Evolutionary conservation across 1,139 yeast species (phyloP).

Genomic region (Magnusiomyces clavatus): DNA sequence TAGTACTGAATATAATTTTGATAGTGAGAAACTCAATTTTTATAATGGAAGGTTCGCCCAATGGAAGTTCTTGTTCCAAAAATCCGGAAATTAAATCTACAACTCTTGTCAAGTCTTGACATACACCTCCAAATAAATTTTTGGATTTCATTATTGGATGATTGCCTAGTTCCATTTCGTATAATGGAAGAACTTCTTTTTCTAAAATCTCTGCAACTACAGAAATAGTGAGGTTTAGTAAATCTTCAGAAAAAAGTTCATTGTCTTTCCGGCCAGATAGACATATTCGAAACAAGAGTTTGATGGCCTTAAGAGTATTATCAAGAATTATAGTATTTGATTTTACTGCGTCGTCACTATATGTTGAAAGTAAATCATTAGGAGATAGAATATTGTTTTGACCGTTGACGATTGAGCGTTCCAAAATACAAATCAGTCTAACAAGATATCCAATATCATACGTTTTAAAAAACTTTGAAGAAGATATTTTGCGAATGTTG

Average conservation of each 20-base stretch:
- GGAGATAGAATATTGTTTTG: constrained; percentile 14
- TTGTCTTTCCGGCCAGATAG: constrained; percentile 38
- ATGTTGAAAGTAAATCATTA: constrained; percentile 7
- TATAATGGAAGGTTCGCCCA: constrained; percentile 44
- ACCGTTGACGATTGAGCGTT: constrained; percentile 14
- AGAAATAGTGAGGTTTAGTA: constrained; percentile 37
- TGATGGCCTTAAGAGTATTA: constrained; percentile 35
- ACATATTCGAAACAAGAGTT: constrained; percentile 39
- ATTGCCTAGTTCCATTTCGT: constrained; percentile 6
- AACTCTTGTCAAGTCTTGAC: constrained; percentile 18
- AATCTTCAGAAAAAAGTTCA: constrained; percentile 40
- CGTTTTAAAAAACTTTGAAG: constrained; percentile 14
- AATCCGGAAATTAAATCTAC: constrained; percentile 19
- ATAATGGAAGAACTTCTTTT: constrained; percentile 28
- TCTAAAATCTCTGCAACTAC: constrained; percentile 36
- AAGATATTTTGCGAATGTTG: constrained; percentile 14
- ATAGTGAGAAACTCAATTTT: constrained; percentile 44
- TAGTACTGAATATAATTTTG: constrained; percentile 33
- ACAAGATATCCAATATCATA: constrained; percentile 17
- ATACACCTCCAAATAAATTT: constrained; percentile 15
- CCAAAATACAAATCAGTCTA: constrained; percentile 17
- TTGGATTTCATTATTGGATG: constrained; percentile 11
- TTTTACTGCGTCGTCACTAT: constrained; percentile 6
- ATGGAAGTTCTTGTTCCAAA: constrained; percentile 15
- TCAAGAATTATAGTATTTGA: constrained; percentile 12